These are phyloP conservation scores for Pleurotus sapidus DNA, from an alignment of 768 basidiomycete genomes.

Conservation along the genomic window DNA sequence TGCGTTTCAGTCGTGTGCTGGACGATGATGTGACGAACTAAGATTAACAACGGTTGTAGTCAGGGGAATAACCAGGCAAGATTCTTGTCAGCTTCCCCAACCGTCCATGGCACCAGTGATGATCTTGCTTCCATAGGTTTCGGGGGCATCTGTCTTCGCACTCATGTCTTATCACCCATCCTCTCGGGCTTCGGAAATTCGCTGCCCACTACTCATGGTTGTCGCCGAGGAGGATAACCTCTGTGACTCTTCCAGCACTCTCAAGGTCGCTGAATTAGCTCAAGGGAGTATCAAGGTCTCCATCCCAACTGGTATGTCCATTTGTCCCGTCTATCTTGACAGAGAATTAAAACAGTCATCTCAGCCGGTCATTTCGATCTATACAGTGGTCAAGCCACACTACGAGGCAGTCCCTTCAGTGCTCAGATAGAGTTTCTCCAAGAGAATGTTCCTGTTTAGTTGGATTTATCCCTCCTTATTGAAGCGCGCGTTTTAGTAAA, in stretches of 20 bases:
- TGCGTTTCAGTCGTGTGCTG: no score
- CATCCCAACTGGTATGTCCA: conserved; percentile 8
- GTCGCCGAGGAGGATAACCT: neutral
- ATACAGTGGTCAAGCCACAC: conserved; percentile 14
- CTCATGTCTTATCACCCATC: neutral
- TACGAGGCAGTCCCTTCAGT: conserved; percentile 13
- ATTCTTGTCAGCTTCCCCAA: neutral
- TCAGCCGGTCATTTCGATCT: conserved; percentile 21
- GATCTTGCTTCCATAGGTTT: neutral
- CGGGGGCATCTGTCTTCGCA: conserved; percentile 10
- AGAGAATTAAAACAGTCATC: no score
- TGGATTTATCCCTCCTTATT: no score
- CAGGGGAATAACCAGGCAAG: conserved; percentile 12
- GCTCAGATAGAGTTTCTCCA: conserved; percentile 19
- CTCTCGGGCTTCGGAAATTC: neutral
- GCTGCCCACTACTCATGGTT: neutral
- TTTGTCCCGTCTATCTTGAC: neutral
- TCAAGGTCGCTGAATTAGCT: conserved; percentile 10
- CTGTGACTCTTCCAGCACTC: neutral
- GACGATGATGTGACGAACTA: neutral
- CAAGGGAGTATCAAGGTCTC: conserved; percentile 13
- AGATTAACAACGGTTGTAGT: neutral
- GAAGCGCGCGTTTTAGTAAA: no score
- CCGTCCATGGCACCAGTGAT: neutral
- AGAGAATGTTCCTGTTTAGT: conserved; percentile 17